These are phyloP conservation scores for Mucor sp. DNA, from an alignment of 371 early-diverging fungal genomes.

Conservation along the genomic window DNA sequence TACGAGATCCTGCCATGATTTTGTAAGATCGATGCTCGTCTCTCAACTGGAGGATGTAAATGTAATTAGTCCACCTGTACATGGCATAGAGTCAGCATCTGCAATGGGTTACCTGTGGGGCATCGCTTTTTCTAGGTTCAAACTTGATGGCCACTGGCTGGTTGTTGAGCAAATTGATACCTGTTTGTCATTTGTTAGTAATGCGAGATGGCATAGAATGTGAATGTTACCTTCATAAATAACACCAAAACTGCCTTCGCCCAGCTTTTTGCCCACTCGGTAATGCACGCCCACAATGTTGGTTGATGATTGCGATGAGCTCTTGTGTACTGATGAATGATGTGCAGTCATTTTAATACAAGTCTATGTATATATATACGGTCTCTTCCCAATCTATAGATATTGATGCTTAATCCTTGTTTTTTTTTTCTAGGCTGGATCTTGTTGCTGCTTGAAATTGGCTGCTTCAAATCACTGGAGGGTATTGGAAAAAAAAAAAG, in stretches of 20 bases:
- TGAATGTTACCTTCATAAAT: slow-evolving; percentile 85
- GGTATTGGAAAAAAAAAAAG: neutral
- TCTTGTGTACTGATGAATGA: slow-evolving; percentile 24
- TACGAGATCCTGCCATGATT: slow-evolving; percentile 78
- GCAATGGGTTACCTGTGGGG: slow-evolving; percentile 65
- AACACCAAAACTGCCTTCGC: slow-evolving; percentile 94
- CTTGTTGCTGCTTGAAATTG: neutral
- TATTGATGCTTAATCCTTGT: neutral
- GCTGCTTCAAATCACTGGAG: neutral
- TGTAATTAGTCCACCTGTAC: too few relatives aligned
- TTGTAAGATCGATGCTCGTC: slow-evolving; percentile 94
- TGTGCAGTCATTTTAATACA: slow-evolving; percentile 8
- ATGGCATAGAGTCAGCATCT: too few relatives aligned
- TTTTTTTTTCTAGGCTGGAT: neutral
- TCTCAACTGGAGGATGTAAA: slow-evolving; percentile 49
- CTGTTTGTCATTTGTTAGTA: slow-evolving; percentile 23
- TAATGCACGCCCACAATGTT: slow-evolving; percentile 91
- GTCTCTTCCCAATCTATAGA: neutral
- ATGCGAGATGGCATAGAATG: neutral
- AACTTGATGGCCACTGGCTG: slow-evolving; percentile 93
- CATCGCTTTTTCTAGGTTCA: slow-evolving; percentile 93
- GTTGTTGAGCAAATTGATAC: slow-evolving; percentile 78
- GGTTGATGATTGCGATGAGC: slow-evolving; percentile 35
- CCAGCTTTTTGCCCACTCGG: slow-evolving; percentile 73
- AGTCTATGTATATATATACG: neutral